Evolutionary conservation across 805 yeast species (phyloP), one percentile per base, ranked within the genome.

Genomic region (Saccharomycopsis guyanensis): DNA sequence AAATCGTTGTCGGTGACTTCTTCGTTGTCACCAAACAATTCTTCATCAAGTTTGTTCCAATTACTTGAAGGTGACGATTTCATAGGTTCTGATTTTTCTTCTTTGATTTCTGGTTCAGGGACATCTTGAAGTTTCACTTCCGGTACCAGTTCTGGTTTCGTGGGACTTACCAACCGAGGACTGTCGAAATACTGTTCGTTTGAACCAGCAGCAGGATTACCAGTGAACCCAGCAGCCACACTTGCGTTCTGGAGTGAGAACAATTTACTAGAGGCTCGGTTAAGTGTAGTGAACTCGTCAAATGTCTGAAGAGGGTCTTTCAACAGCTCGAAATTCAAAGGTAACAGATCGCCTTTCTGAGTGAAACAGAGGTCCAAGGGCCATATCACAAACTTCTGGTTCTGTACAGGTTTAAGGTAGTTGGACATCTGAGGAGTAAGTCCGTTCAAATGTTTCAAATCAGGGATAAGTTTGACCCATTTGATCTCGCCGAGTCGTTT

Each of bases 391-490:
- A 69, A 76, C 55, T 80, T 79, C 23, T 67, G 68, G 53, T 73
- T 75, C 25, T 67, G 69, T 2, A 76, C 77, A 0, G 71, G 66
- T 42, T 65, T 66, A 39, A 80, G 66, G 58, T 74, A 83, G 20
- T 69, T 67, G 10, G 87, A 67, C 2, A 84, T 71, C 8, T 68
- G 68, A 0, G 88, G 80, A 0, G 89, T 78, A 53, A 77, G 72
- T 19, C 82, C 84, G 59, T 80, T 82, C 52, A 82, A 66, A 57
- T 82, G 88, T 48, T 72, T 73, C 42, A 82, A 58, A 53, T 82
- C 78, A 2, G 93, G 93, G 3, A 80, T 70, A 12, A 84, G 60
- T 57, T 75, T 81, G 13, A 84, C 70, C 93, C 91, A 84, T 35
- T 66, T 61, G 15, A 69, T 53, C 18, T 62, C 60, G 23, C 59